Evolutionary conservation across 805 yeast species (phyloP).

Genomic region (Kodamaea nitidulidarum): DNA sequence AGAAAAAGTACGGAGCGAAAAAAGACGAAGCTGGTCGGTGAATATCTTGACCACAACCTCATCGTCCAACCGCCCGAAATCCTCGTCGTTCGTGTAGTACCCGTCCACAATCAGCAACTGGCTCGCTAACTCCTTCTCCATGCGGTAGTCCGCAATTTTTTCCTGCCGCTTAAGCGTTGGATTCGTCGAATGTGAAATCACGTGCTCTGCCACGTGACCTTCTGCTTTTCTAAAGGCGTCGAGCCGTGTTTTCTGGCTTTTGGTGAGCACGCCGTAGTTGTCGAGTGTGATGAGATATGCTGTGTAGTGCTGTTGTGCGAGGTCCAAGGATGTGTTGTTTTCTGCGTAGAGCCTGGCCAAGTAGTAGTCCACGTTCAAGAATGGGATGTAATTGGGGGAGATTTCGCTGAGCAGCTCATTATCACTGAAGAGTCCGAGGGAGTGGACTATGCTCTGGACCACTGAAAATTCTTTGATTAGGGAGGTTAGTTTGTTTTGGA

Average conservation of each 20-base stretch:
- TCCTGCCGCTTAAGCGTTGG: slow-evolving; percentile 56
- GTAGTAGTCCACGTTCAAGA: slow-evolving; percentile 55
- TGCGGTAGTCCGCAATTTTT: slow-evolving; percentile 65
- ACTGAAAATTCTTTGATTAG: slow-evolving; percentile 41
- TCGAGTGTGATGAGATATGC: slow-evolving; percentile 23
- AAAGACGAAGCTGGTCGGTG: slow-evolving; percentile 50
- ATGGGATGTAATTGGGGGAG: slow-evolving; percentile 58
- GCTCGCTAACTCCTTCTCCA: slow-evolving; percentile 50
- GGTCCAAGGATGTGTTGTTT: slow-evolving; percentile 24
- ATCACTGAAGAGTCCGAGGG: slow-evolving; percentile 59
- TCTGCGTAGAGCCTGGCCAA: slow-evolving; percentile 34
- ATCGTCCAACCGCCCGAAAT: slow-evolving; percentile 50
- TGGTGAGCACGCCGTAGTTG: slow-evolving; percentile 29
- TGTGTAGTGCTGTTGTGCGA: slow-evolving; percentile 39
- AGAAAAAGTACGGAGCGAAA: slow-evolving; percentile 50
- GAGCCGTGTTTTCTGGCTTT: slow-evolving; percentile 33
- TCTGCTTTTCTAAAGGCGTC: slow-evolving; percentile 38
- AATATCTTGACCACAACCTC: slow-evolving; percentile 56
- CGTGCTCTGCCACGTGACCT: slow-evolving; percentile 41
- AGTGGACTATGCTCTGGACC: slow-evolving; percentile 41
- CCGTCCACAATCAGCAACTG: slow-evolving; percentile 40
- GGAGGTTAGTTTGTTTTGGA: slow-evolving; percentile 33
- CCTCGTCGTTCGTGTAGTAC: slow-evolving; percentile 17
- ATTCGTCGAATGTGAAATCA: slow-evolving; percentile 18
- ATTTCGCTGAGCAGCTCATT: slow-evolving; percentile 73